These are phyloP conservation scores for Chamaenerion angustifolium DNA, from an alignment of 345 rosid genomes.

Conservation along the genomic window DNA sequence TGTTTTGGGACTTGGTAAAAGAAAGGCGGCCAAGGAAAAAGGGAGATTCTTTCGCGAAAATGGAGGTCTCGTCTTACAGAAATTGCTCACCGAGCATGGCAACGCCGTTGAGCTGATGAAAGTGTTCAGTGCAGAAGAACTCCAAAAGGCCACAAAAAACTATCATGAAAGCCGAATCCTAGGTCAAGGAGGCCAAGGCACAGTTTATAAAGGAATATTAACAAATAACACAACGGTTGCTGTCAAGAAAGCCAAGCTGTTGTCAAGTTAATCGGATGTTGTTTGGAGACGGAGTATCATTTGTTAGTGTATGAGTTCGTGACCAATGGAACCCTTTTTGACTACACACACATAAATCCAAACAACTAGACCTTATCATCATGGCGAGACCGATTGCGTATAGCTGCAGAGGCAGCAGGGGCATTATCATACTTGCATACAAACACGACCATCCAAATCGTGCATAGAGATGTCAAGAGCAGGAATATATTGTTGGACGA, in stretches of 20 bases:
- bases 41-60: background rate
- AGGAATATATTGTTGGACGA: constrained; percentile 5
- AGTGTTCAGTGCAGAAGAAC: constrained; percentile 19
- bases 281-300: constrained; percentile 30
- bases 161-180: constrained; percentile 14
- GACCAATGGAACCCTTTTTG: constrained; percentile 21
- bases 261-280: constrained; percentile 30
- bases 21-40: background rate
- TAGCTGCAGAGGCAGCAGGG: constrained; percentile 1
- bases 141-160: constrained; percentile 24
- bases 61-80: constrained; percentile 1
- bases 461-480: constrained; percentile 6
- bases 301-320: constrained; percentile 24
- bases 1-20: background rate
- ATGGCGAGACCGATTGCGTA: background rate
- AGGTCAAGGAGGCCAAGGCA: constrained; percentile 26
- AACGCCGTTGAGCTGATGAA: constrained; percentile 8
- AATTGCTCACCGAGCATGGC: background rate
- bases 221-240: constrained; percentile 14
- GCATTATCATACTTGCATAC: constrained; percentile 1
- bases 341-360: constrained; percentile 10
- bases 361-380: background rate
- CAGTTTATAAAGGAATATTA: constrained; percentile 27
- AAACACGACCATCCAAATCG: background rate
- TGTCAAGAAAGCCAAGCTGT: constrained; percentile 30